These are phyloP conservation scores for Salix udensis DNA, from an alignment of 345 rosid species.

Conservation along the genomic window DNA sequence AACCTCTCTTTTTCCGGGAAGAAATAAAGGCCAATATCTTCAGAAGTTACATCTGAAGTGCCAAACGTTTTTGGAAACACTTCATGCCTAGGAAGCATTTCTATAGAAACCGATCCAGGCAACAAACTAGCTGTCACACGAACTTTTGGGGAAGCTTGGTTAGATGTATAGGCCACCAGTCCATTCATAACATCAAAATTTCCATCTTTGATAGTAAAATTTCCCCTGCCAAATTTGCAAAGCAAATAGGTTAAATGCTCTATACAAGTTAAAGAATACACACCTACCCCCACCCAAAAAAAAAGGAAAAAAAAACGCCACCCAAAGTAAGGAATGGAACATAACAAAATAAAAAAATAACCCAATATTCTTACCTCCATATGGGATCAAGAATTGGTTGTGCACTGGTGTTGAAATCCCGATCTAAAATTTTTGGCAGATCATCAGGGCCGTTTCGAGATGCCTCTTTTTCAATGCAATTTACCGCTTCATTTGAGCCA, in stretches of 20 bases:
- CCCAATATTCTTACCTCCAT: background rate
- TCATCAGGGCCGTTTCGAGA: background rate
- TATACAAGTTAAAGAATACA: too few species aligned
- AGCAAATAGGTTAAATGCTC: background rate
- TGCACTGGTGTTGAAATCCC: background rate
- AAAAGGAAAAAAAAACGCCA: too few species aligned
- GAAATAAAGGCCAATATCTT: background rate
- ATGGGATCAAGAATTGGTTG: background rate
- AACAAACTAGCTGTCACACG: background rate
- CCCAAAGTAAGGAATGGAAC: background rate
- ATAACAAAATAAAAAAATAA: background rate
- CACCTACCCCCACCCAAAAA: too few species aligned
- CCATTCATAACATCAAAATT: background rate
- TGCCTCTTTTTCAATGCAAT: background rate
- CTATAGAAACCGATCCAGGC: background rate
- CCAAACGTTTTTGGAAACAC: background rate
- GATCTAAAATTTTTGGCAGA: background rate
- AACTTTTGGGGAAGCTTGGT: background rate
- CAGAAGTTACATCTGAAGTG: background rate
- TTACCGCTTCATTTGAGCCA: background rate
- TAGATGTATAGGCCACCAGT: background rate
- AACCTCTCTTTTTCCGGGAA: constrained; percentile 1
- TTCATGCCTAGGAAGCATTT: background rate
- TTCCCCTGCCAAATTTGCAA: background rate
- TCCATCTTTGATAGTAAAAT: background rate